A percentile compares a stretch with the other conserved stretches of the same genome.
Evolutionary conservation across 1,284 basidiomycete species (phyloP).

Genomic region (Papiliotrema terrestris): DNA sequence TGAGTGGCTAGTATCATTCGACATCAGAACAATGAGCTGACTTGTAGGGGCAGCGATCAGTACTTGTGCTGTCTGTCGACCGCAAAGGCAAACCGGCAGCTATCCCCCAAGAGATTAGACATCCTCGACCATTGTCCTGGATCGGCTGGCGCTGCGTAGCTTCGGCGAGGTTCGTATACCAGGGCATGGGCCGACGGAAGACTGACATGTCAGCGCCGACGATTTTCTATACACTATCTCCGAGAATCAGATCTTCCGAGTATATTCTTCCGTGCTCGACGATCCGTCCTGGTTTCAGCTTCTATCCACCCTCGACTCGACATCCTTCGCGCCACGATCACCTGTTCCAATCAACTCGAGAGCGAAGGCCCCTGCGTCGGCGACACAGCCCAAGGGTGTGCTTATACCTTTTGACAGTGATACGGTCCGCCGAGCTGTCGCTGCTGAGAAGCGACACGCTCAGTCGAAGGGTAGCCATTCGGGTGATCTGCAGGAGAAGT

Average conservation of each 20-base stretch:
- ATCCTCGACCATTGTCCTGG: constrained; percentile 40
- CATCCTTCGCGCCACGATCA: constrained; percentile 64
- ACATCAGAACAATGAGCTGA: neutral
- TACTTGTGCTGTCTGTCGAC: constrained; percentile 25
- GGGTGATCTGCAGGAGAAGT: constrained; percentile 18
- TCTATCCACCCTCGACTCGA: constrained; percentile 58
- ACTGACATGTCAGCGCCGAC: constrained; percentile 29
- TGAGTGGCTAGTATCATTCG: constrained; percentile 5
- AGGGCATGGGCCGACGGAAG: neutral
- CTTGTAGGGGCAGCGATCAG: constrained; percentile 14
- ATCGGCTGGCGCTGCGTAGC: constrained; percentile 37
- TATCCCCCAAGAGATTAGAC: constrained; percentile 36
- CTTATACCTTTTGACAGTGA: constrained; percentile 35
- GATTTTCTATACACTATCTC: constrained; percentile 43
- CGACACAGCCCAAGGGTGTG: constrained; percentile 39
- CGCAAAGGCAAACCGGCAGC: constrained; percentile 18
- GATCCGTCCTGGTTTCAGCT: constrained; percentile 78
- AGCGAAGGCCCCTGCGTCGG: constrained; percentile 35
- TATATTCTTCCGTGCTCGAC: constrained; percentile 84
- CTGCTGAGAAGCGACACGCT: constrained; percentile 23
- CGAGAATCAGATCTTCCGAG: constrained; percentile 55
- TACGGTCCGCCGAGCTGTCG: constrained; percentile 17
- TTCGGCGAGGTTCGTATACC: constrained; percentile 16
- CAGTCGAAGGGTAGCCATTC: constrained; percentile 57
- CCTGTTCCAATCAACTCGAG: constrained; percentile 51